Base-by-base conservation (phyloP, 805 yeast species). In the Saccharomycopsis sp. region DNA sequence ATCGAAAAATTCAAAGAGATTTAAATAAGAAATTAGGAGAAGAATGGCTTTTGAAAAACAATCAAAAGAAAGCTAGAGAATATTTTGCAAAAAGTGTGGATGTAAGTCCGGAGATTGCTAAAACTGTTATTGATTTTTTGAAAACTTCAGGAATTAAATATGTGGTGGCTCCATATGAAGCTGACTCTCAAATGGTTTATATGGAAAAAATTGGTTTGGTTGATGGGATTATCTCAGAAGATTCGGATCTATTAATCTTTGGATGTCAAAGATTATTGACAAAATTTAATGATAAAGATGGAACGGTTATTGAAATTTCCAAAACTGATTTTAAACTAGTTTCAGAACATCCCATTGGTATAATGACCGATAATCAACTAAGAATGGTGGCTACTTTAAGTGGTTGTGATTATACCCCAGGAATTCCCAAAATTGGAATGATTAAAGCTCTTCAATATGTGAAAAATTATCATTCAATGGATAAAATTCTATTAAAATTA, bases 161-260 rank as follows among this genome's bases (percentile, higher is more conserved):
- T 52, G 72, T 92, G 5, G 98, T 92, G 6, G 97, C 99, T 0
- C 99, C 99, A 0, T 92, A 86, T 56, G 99, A 92, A 61, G 98
- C 98, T 1, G 99, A 92, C 57, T 81, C 98, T 1, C 98, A 92
- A 58, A 74, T 92, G 81, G 97, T 88, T 8, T 86, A 78, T 52
- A 66, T 92, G 32, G 97, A 89, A 55, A 72, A 74, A 44, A 48
- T 60, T 0, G 89, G 89, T 0, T 39, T 75, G 1, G 89, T 86
- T 4, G 80, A 86, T 46, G 97, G 89, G 0, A 83, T 92, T 4
- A 67, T 92, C 6, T 79, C 95, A 31, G 99, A 92, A 54, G 99
- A 92, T 56, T 87, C 96, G 1, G 99, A 92, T 61, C 65, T 92
- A 49, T 63, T 92, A 18, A 69, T 92, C 1, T 92, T 89, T 64